phyloP scores from a whole-genome alignment of 805 yeast genomes.

The Hanseniaspora vineae region DNA sequence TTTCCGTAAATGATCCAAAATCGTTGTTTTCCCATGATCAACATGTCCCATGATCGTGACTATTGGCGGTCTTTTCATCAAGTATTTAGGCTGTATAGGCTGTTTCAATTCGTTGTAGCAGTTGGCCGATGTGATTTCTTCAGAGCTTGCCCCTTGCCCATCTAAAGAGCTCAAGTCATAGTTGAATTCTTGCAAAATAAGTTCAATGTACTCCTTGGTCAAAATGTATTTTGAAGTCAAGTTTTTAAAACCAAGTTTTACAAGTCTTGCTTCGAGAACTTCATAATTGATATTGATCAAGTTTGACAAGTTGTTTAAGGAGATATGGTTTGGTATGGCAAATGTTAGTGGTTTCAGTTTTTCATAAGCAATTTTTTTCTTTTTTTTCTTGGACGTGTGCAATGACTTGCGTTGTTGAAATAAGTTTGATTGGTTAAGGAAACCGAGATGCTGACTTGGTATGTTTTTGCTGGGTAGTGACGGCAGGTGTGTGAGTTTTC shows the following conservation, averaged over 20 bases:
- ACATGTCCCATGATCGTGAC: slow-evolving; percentile 99
- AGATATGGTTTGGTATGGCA: slow-evolving; percentile 58
- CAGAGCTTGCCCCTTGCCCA: slow-evolving; percentile 6
- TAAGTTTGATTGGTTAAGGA: too few relatives aligned
- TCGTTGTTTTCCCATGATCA: slow-evolving; percentile 95
- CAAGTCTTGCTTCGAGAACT: slow-evolving; percentile 43
- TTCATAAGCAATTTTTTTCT: slow-evolving; percentile 5
- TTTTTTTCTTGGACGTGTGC: slow-evolving; percentile 2
- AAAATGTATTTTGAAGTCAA: slow-evolving; percentile 58
- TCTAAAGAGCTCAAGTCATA: slow-evolving; percentile 34
- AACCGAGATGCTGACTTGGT: too few relatives aligned
- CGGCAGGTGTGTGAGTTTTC: too few relatives aligned
- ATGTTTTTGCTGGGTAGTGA: too few relatives aligned
- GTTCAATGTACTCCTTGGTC: slow-evolving; percentile 72
- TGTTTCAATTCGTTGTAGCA: slow-evolving; percentile 51
- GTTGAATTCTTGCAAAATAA: slow-evolving; percentile 84
- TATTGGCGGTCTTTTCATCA: slow-evolving; percentile 74
- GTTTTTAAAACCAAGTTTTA: slow-evolving; percentile 63
- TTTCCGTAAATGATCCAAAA: slow-evolving; percentile 74
- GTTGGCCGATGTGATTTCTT: slow-evolving; percentile 36
- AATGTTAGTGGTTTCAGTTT: slow-evolving; percentile 14
- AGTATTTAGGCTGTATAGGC: slow-evolving; percentile 31
- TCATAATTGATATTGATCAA: slow-evolving; percentile 54
- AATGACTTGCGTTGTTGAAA: too few relatives aligned
- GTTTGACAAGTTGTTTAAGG: slow-evolving; percentile 69